These are phyloP conservation scores for Teratosphaeria epicoccoides DNA, from an alignment of 2,329 filamentous ascomycete species.

Conservation along the genomic window DNA sequence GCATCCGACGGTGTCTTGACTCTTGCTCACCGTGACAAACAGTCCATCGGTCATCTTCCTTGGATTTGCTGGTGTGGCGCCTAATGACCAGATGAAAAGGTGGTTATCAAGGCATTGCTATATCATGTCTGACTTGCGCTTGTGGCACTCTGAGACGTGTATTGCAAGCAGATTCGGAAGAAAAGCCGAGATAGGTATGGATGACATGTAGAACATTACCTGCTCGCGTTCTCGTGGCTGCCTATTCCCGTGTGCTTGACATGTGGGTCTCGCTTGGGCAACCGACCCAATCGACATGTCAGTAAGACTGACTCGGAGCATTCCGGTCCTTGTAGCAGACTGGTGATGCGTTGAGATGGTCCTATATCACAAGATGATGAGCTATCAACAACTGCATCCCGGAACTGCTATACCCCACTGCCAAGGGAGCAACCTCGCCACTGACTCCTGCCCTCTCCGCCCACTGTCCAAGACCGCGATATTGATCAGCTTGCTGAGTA, in stretches of 20 bases:
- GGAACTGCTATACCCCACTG: background rate
- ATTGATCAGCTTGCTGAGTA: background rate
- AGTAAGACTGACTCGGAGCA: background rate
- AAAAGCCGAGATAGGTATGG: background rate
- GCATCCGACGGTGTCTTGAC: background rate
- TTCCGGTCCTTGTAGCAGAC: too few relatives aligned
- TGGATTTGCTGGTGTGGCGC: background rate
- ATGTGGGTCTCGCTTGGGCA: background rate
- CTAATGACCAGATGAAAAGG: background rate
- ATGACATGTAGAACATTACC: background rate
- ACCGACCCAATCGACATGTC: background rate
- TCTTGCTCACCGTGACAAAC: background rate
- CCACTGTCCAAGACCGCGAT: background rate
- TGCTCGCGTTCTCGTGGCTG: background rate
- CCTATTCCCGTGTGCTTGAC: background rate
- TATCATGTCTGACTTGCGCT: background rate
- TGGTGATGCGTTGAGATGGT: too few relatives aligned
- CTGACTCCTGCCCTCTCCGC: background rate
- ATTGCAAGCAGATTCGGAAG: background rate
- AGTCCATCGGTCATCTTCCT: background rate
- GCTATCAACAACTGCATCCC: too few relatives aligned
- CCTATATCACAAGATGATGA: background rate
- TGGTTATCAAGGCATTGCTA: background rate
- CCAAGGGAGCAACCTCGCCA: background rate
- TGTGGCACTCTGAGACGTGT: background rate